A percentile compares a stretch with the other conserved stretches of the same genome.
These are phyloP conservation scores for Limtongozyma cylindracea DNA, from an alignment of 805 yeast species.

Conservation along the genomic window DNA sequence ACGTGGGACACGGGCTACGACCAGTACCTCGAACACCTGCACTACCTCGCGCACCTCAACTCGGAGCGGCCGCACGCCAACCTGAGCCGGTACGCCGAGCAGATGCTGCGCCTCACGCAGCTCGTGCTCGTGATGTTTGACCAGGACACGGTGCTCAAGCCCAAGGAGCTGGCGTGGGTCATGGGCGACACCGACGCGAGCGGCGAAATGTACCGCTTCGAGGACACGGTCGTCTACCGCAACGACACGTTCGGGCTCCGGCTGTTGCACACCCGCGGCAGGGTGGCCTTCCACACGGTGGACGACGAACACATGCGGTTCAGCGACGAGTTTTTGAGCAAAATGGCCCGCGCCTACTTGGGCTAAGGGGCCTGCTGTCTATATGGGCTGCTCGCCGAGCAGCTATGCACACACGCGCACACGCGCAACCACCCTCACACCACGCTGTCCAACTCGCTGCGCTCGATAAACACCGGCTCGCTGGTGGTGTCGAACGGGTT, in stretches of 20 bases:
- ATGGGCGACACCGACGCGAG: slow-evolving; percentile 26
- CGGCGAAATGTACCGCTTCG: slow-evolving; percentile 16
- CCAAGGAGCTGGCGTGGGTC: slow-evolving; percentile 50
- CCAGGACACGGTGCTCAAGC: slow-evolving; percentile 44
- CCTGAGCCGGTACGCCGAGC: slow-evolving; percentile 14
- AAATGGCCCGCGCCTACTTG: slow-evolving; percentile 17
- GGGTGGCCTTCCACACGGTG: slow-evolving; percentile 21
- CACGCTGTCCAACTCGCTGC: slow-evolving; percentile 3
- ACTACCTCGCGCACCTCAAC: slow-evolving; percentile 37
- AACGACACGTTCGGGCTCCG: slow-evolving; percentile 36
- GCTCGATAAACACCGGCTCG: slow-evolving; percentile 24
- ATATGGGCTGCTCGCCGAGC: not conserved
- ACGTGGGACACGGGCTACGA: slow-evolving; percentile 28
- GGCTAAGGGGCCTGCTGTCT: slow-evolving; percentile 4
- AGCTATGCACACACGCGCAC: not conserved
- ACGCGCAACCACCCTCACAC: not conserved
- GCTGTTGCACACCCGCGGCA: slow-evolving; percentile 13
- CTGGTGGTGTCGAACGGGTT: slow-evolving; percentile 45
- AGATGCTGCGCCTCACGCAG: slow-evolving; percentile 17
- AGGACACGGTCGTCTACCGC: slow-evolving; percentile 21
- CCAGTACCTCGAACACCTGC: slow-evolving; percentile 26
- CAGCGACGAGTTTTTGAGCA: slow-evolving; percentile 20
- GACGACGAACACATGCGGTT: slow-evolving; percentile 44
- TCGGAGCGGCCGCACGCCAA: slow-evolving; percentile 19
- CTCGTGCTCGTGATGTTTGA: slow-evolving; percentile 34